phyloP scores from a whole-genome alignment of 1,284 basidiomycete species.

The Apiotrichum domesticum region DNA sequence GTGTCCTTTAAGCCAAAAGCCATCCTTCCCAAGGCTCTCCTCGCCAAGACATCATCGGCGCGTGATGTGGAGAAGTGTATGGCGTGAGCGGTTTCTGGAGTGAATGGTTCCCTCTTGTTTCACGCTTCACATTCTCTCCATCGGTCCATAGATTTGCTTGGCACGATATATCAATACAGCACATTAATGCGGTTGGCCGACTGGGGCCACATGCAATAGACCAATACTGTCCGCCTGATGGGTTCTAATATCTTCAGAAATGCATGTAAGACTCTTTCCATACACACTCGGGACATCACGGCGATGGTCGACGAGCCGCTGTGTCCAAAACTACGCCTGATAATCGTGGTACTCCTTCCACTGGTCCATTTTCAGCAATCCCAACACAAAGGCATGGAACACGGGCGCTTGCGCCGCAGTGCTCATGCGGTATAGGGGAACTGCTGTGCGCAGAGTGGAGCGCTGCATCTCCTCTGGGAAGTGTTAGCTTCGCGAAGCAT shows the following conservation, averaged over 20 bases:
- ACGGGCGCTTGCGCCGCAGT: slow-evolving; percentile 56
- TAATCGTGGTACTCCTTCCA: slow-evolving; percentile 44
- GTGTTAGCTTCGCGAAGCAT: neutral
- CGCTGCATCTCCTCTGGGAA: slow-evolving; percentile 70
- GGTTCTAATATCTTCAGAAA: slow-evolving; percentile 2
- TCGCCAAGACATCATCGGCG: neutral
- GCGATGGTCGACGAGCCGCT: too few relatives aligned
- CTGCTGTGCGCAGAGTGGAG: slow-evolving; percentile 76
- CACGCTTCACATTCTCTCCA: neutral
- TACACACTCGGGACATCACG: neutral
- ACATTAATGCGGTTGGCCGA: neutral
- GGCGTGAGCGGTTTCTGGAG: neutral
- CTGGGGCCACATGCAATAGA: neutral
- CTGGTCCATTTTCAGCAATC: slow-evolving; percentile 32
- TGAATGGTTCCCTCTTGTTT: neutral
- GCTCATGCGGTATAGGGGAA: slow-evolving; percentile 66
- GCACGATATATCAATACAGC: neutral
- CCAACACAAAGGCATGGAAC: slow-evolving; percentile 64
- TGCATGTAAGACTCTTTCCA: slow-evolving; percentile 1
- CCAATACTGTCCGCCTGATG: neutral
- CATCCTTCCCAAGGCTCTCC: neutral
- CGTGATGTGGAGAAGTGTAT: neutral
- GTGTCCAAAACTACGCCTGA: slow-evolving; percentile 17
- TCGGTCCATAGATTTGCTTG: neutral
- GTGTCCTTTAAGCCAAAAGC: slow-evolving; percentile 25